Evolutionary conservation across 2,329 filamentous ascomycete genomes (phyloP).

Genomic region (Lachnellula subtilissima): DNA sequence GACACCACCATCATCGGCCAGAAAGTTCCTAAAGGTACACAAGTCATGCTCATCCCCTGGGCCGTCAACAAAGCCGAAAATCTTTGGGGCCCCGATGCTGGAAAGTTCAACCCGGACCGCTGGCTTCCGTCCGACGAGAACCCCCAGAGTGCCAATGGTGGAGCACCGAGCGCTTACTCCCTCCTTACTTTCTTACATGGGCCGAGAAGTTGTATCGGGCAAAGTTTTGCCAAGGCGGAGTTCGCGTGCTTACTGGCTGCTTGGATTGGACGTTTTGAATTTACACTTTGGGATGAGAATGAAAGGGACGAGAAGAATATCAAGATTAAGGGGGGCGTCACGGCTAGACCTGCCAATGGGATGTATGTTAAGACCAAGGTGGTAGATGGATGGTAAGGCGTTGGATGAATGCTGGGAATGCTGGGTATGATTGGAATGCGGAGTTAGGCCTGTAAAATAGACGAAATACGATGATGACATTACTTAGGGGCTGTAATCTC

Average conservation of each 20-base stretch:
- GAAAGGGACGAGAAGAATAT: constrained; percentile 63
- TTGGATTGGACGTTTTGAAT: constrained; percentile 71
- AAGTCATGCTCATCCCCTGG: constrained; percentile 57
- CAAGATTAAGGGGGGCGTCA: constrained; percentile 64
- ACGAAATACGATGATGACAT: too few species aligned
- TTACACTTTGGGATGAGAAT: constrained; percentile 51
- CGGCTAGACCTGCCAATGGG: constrained; percentile 67
- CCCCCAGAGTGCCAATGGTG: constrained; percentile 51
- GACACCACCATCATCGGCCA: constrained; percentile 63
- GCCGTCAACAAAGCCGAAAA: constrained; percentile 64
- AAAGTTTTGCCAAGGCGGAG: constrained; percentile 75
- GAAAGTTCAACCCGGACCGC: constrained; percentile 71
- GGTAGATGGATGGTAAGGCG: constrained; percentile 58
- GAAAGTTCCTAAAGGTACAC: constrained; percentile 64
- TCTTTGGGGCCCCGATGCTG: constrained; percentile 74
- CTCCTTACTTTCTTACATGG: constrained; percentile 83
- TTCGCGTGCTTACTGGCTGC: constrained; percentile 77
- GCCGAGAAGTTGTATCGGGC: constrained; percentile 79
- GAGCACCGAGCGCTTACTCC: constrained; percentile 70
- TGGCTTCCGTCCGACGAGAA: constrained; percentile 52
- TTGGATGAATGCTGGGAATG: background rate
- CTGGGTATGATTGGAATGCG: background rate
- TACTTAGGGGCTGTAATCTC: too few species aligned
- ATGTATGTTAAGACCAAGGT: constrained; percentile 63
- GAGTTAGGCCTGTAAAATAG: background rate